Evolutionary conservation across 305 asterid species (phyloP).

Genomic region (Galium porrigens): DNA sequence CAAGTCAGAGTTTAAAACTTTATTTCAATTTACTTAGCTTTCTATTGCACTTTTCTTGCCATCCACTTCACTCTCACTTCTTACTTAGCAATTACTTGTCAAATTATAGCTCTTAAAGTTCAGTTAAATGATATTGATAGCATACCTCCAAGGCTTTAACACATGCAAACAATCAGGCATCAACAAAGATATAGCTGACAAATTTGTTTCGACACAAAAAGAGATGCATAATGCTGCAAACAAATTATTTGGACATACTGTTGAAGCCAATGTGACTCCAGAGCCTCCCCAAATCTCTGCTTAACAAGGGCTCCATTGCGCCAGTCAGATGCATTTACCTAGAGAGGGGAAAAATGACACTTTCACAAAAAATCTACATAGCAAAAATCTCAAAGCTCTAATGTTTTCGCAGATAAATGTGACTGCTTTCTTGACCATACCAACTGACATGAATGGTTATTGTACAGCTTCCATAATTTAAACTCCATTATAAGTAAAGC

Average conservation of each 20-base stretch:
- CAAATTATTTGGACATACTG: slow-evolving; percentile 36
- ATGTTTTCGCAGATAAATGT: not conserved
- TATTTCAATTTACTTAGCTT: not conserved
- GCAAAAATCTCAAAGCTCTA: not conserved
- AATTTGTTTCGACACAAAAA: slow-evolving; percentile 14
- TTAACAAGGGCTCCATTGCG: slow-evolving; percentile 81
- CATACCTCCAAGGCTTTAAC: not conserved
- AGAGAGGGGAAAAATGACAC: slow-evolving; percentile 18
- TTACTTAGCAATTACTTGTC: not conserved
- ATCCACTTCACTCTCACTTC: too few relatives aligned
- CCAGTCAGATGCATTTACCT: slow-evolving; percentile 98
- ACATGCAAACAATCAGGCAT: not conserved
- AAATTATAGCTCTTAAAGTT: not conserved
- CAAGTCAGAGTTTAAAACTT: not conserved
- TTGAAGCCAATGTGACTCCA: slow-evolving; percentile 86
- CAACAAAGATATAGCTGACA: not conserved
- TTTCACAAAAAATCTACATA: not conserved
- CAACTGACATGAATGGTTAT: not conserved
- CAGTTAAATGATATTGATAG: too few relatives aligned
- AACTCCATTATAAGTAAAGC: not conserved
- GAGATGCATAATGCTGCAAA: slow-evolving; percentile 16
- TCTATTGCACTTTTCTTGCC: too few relatives aligned
- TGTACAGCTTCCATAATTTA: not conserved
- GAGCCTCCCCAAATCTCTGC: slow-evolving; percentile 94
- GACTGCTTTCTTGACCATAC: not conserved